Conservation (phyloP, 805 yeast species). For the Metschnikowia santaceciliae region DNA sequence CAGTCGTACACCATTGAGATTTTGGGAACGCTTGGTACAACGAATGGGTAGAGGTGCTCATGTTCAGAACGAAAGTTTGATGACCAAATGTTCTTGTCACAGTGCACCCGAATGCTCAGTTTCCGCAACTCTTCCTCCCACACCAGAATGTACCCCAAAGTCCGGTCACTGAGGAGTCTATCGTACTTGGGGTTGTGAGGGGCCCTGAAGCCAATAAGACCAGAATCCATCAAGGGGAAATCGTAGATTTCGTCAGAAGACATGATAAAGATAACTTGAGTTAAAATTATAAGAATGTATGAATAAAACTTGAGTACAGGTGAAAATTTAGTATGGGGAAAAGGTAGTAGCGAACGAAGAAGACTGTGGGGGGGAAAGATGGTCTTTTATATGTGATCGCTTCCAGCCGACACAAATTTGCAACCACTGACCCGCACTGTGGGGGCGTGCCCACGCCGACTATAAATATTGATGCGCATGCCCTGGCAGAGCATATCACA, state of each 20-base stretch:
- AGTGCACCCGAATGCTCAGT: neutral
- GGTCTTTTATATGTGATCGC: neutral
- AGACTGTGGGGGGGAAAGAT: too few species aligned
- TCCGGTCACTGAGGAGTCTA: neutral
- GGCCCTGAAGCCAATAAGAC: constrained; percentile 1
- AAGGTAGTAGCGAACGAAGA: neutral
- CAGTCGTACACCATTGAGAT: neutral
- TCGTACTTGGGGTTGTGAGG: neutral
- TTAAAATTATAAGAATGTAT: neutral
- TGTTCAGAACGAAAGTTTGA: neutral
- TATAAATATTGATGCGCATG: constrained; percentile 1
- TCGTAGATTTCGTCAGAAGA: neutral
- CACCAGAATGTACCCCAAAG: neutral
- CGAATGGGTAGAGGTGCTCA: too few species aligned
- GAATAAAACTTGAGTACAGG: neutral
- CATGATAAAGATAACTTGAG: neutral
- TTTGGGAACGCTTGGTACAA: too few species aligned
- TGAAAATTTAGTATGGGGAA: neutral
- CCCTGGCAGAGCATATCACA: neutral
- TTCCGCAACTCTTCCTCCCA: neutral
- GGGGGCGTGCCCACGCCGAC: neutral
- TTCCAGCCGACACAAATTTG: constrained; percentile 1
- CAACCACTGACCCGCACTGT: constrained; percentile 3
- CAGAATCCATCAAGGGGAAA: constrained; percentile 2
- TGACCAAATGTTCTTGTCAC: neutral